These are phyloP conservation scores for Solanum hybrid DNA, from an alignment of 305 asterid species.

Conservation along the genomic window DNA sequence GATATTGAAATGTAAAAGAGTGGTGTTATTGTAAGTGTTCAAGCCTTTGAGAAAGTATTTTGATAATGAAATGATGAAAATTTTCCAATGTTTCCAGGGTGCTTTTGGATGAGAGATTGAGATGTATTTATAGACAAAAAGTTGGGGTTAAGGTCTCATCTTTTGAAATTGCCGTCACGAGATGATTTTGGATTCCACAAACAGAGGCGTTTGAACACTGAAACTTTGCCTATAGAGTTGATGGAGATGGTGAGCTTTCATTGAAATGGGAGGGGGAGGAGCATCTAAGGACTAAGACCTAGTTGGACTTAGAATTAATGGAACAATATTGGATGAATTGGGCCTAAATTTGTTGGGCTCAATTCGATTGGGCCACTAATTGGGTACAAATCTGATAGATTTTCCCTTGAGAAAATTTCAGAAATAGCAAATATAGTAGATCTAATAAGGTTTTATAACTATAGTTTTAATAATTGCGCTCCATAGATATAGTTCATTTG, in stretches of 20 bases:
- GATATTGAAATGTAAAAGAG: too few species aligned
- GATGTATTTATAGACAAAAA: too few species aligned
- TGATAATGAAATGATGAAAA: too few species aligned
- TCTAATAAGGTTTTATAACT: too few species aligned
- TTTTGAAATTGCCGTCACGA: too few species aligned
- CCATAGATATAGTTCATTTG: not conserved
- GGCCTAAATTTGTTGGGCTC: not conserved
- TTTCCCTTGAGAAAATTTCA: not conserved
- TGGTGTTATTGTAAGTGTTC: too few species aligned
- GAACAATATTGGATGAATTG: not conserved
- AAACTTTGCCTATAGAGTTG: not conserved
- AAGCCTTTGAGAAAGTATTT: too few species aligned
- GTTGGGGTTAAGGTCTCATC: not conserved
- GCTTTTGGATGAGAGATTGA: too few species aligned
- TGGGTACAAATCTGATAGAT: not conserved
- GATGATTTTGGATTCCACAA: not conserved
- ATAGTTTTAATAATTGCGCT: too few species aligned
- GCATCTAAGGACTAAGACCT: not conserved
- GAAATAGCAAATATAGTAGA: not conserved
- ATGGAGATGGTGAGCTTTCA: not conserved
- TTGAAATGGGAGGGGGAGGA: not conserved
- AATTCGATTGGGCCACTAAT: not conserved
- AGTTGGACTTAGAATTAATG: not conserved
- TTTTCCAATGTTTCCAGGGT: too few species aligned
- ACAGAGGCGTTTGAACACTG: not conserved